Base-by-base conservation (phyloP, 148 eudicot genomes). In the Rheum nobile region DNA sequence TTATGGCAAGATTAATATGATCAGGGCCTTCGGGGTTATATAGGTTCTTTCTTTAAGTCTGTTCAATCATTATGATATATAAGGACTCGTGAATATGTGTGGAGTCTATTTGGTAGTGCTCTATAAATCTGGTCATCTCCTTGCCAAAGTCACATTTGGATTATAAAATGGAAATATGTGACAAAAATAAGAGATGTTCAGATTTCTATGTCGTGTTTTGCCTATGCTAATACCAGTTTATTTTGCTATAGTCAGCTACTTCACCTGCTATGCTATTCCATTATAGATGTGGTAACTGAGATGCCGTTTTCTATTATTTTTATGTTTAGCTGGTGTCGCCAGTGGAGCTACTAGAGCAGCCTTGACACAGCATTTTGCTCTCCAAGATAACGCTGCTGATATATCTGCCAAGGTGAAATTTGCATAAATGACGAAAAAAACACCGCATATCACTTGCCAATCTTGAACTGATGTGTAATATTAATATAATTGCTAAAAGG, bases 321-420 rank as follows among this genome's bases (percentile, higher is more conserved):
- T 38, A 75, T 72, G 65, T 75, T 61, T 77, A 95, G 99, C 99
- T 85, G 99, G 99, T 55, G 99, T 95, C 79, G 99, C 99, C 37
- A 95, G 99, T 81, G 99, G 99, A 86, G 97, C 99, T 38, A 95
- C 99, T 77, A 85, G 99, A 84, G 99, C 99, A 74, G 97, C 99
- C 77, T 82, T 95, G 87, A 95, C 99, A 4, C 97, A 95, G 71
- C 99, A 95, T 84, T 95, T 95, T 81, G 96, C 99, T 6, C 94
- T 95, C 76, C 94, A 95, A 85, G 81, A 95, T 73, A 95, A 95
- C 79, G 98, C 97, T 72, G 98, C 98, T 8, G 98, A 95, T 86
- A 95, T 95, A 86, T 87, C 97, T 50, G 99, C 99, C 22, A 95
- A 95, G 99, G 99, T 95, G 84, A 73, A 16, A 29, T 24, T 76